phyloP scores from a whole-genome alignment of 768 basidiomycete species.

The Kwoniella pini region DNA sequence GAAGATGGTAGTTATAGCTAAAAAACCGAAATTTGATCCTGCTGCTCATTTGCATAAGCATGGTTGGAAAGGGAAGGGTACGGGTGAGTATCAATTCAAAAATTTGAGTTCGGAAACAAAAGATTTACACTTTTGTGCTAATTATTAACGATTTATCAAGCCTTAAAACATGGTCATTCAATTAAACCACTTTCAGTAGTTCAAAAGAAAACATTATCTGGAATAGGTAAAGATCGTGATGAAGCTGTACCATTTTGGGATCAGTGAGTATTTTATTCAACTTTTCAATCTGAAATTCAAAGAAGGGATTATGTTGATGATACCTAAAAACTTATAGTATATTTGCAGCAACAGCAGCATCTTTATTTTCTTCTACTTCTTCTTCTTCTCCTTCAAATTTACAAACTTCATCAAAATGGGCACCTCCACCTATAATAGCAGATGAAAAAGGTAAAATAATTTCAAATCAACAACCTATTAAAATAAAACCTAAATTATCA shows the following conservation, averaged over 20 bases:
- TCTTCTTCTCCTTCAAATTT: slow-evolving; percentile 63
- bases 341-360: slow-evolving; percentile 77
- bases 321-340: slow-evolving; percentile 58
- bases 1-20: slow-evolving; percentile 12
- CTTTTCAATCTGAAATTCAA: background rate
- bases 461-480: background rate
- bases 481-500: slow-evolving; percentile 53
- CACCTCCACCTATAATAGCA: slow-evolving; percentile 36
- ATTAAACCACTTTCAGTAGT: slow-evolving; percentile 72
- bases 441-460: slow-evolving; percentile 10
- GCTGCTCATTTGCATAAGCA: slow-evolving; percentile 66
- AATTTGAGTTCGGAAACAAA: no score
- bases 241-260: slow-evolving; percentile 99
- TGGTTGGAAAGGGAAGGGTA: slow-evolving; percentile 86
- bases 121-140: background rate
- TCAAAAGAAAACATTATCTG: slow-evolving; percentile 80
- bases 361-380: slow-evolving; percentile 66
- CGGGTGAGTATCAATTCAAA: slow-evolving; percentile 44
- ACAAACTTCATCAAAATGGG: slow-evolving; percentile 63
- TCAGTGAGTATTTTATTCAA: slow-evolving; percentile 64
- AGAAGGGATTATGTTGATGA: no score
- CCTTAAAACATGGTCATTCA: slow-evolving; percentile 79
- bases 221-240: slow-evolving; percentile 88
- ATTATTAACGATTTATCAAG: slow-evolving; percentile 54
- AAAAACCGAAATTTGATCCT: slow-evolving; percentile 45